Percentiles rank a stretch among this genome's conserved stretches.
These are phyloP conservation scores for Xylaria acuta DNA, from an alignment of 495 filamentous ascomycete genomes.

Conservation along the genomic window DNA sequence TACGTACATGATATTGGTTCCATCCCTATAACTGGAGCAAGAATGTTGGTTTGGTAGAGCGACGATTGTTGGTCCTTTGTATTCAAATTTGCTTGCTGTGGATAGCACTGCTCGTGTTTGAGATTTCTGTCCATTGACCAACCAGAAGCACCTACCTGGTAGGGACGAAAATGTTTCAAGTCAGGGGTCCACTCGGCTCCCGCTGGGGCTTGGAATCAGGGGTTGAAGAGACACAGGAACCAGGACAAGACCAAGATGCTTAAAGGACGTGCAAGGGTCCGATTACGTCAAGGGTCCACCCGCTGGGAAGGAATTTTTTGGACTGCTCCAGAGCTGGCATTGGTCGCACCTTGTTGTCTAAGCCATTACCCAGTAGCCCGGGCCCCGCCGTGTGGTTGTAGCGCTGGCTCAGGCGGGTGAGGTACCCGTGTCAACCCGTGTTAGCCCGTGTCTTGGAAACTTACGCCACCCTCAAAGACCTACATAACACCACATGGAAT, in stretches of 20 bases:
- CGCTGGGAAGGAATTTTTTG: background rate
- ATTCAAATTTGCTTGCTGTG: background rate
- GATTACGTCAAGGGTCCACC: conserved; percentile 8
- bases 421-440: conserved; percentile 9
- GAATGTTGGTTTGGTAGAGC: background rate
- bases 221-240: background rate
- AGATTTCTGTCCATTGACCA: conserved; percentile 3
- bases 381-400: background rate
- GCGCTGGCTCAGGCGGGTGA: background rate
- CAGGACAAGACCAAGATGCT: conserved; percentile 3
- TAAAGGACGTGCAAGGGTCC: background rate
- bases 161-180: conserved; percentile 14
- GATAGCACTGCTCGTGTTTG: conserved; percentile 12
- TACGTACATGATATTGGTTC: background rate
- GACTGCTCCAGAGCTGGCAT: background rate
- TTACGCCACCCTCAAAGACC: too few species aligned
- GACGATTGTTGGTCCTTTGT: background rate
- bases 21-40: background rate
- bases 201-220: conserved; percentile 5
- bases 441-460: conserved; percentile 1
- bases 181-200: conserved; percentile 14
- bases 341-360: background rate
- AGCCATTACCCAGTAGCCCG: background rate
- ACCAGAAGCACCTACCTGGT: conserved; percentile 2
- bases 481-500: background rate